These are phyloP conservation scores for Immersiella caudata DNA, from an alignment of 495 filamentous ascomycete genomes.

Conservation along the genomic window DNA sequence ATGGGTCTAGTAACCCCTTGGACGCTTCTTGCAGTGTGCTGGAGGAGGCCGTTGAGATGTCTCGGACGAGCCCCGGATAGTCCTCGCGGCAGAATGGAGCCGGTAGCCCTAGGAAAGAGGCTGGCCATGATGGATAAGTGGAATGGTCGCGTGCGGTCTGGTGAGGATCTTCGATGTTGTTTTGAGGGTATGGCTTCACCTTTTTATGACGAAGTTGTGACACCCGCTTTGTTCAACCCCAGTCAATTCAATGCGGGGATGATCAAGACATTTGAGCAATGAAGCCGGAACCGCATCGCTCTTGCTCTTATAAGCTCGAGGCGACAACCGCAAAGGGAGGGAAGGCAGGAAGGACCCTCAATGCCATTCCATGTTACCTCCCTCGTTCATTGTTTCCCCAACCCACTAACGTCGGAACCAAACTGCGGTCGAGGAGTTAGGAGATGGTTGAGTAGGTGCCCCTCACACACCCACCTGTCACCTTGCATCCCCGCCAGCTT, in stretches of 20 bases:
- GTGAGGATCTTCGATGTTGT: background rate
- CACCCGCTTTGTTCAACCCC: background rate
- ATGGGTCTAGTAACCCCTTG: background rate
- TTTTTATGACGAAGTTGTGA: background rate
- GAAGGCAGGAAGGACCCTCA: background rate
- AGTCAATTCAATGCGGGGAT: background rate
- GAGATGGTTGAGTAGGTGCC: background rate
- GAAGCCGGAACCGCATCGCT: background rate
- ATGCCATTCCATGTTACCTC: too few relatives aligned
- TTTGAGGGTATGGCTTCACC: background rate
- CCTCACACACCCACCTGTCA: background rate
- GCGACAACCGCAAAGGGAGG: background rate
- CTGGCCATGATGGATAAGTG: slow-evolving; percentile 9
- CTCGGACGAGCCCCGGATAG: background rate
- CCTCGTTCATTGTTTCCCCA: background rate
- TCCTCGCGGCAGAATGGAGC: background rate
- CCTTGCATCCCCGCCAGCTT: background rate
- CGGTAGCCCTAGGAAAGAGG: slow-evolving; percentile 3
- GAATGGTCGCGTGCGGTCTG: background rate
- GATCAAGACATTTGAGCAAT: background rate
- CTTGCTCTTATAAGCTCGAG: background rate
- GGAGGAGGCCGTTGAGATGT: background rate
- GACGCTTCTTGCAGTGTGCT: background rate
- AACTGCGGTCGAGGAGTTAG: background rate
- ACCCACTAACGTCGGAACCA: background rate